Evolutionary conservation across 768 basidiomycete genomes (phyloP).

Genomic region (Boletus subcaerulescens): DNA sequence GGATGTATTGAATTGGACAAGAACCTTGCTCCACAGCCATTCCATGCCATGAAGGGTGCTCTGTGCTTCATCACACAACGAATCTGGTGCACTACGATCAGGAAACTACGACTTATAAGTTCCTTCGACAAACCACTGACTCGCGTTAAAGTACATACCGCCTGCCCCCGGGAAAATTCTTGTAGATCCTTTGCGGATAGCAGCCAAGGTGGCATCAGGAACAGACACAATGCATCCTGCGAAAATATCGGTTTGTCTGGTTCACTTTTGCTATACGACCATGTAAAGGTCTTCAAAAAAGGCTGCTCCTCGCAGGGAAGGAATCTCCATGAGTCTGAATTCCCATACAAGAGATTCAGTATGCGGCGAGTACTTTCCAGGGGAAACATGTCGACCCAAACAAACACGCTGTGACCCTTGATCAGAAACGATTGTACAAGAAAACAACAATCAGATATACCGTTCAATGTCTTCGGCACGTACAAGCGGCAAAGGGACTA

Average conservation of each 20-base stretch:
- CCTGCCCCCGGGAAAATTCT: constrained; percentile 27
- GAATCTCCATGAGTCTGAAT: constrained; percentile 31
- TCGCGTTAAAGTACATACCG: constrained; percentile 12
- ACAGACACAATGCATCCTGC: constrained; percentile 25
- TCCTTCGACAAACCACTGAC: neutral
- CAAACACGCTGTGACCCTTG: constrained; percentile 35
- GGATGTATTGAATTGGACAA: neutral
- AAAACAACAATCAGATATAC: constrained; percentile 28
- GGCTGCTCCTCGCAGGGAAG: constrained; percentile 19
- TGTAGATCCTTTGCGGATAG: constrained; percentile 34
- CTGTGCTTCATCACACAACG: neutral
- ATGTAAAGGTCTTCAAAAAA: constrained; percentile 26
- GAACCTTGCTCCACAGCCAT: constrained; percentile 55
- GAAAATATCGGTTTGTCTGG: constrained; percentile 10
- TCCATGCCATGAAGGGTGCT: constrained; percentile 36
- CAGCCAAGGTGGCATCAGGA: constrained; percentile 42
- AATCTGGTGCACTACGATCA: constrained; percentile 8
- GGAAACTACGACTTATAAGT: constrained; percentile 18
- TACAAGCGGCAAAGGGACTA: constrained; percentile 33
- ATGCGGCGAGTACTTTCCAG: constrained; percentile 48
- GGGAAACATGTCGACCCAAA: constrained; percentile 52
- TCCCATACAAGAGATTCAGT: constrained; percentile 32
- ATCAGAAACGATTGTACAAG: neutral
- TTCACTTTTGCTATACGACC: constrained; percentile 21
- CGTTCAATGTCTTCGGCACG: constrained; percentile 42